A percentile compares a stretch with the other conserved stretches of the same genome.
Conservation (phyloP, 495 filamentous ascomycete genomes). For the Neurospora sp. region DNA sequence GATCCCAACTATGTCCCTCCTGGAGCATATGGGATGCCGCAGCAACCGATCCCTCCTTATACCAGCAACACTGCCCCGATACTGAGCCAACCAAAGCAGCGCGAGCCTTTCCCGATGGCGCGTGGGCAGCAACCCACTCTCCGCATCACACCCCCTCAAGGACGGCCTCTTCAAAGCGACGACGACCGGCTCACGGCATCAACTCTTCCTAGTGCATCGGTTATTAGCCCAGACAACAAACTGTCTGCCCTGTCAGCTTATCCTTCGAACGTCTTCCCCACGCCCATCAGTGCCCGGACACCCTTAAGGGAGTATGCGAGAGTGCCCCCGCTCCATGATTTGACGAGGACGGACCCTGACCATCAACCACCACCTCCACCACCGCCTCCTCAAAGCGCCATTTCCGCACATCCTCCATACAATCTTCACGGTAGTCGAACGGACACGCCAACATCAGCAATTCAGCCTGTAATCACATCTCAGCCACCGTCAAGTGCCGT, state of each 20-base stretch:
- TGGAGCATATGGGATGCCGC: conserved; percentile 45
- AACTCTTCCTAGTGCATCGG: conserved; percentile 39
- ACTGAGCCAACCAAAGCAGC: conserved; percentile 26
- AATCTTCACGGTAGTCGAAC: conserved; percentile 37
- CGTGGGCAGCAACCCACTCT: conserved; percentile 38
- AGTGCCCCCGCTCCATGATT: conserved; percentile 44
- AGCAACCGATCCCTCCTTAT: conserved; percentile 20
- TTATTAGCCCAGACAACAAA: conserved; percentile 44
- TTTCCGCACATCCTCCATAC: conserved; percentile 15
- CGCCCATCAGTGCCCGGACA: conserved; percentile 42
- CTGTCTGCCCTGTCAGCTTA: conserved; percentile 41
- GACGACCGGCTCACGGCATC: conserved; percentile 40
- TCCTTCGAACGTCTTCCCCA: conserved; percentile 38
- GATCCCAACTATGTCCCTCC: conserved; percentile 53
- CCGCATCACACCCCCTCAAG: conserved; percentile 46
- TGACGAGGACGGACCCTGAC: conserved; percentile 37
- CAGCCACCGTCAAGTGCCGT: conserved; percentile 25
- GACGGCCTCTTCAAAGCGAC: conserved; percentile 35
- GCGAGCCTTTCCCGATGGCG: conserved; percentile 40
- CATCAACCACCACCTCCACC: conserved; percentile 14
- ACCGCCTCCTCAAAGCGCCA: conserved; percentile 14
- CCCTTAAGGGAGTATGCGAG: conserved; percentile 40
- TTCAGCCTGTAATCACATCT: conserved; percentile 18
- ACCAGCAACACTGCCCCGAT: conserved; percentile 12
- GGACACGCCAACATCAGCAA: conserved; percentile 25